Evolutionary conservation across 1,284 basidiomycete species (phyloP).

Genomic region (Puccinia triticina): DNA sequence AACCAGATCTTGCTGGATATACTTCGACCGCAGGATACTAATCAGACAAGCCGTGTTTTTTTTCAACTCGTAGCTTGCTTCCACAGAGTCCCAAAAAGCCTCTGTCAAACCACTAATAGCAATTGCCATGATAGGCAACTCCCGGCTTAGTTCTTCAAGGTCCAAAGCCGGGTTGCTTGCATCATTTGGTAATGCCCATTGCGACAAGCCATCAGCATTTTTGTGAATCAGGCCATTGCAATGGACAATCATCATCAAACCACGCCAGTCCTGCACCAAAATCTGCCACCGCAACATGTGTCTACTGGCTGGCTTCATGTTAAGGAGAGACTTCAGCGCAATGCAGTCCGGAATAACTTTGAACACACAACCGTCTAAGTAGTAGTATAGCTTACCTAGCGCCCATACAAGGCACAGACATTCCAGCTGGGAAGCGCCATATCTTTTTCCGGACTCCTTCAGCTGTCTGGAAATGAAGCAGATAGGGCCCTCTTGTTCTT

Average conservation of each 20-base stretch:
- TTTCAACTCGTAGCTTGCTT: background rate
- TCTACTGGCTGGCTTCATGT: conserved; percentile 12
- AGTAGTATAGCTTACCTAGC: background rate
- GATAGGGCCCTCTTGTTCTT: background rate
- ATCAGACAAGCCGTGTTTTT: background rate
- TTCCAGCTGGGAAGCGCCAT: conserved; percentile 8
- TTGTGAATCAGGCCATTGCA: background rate
- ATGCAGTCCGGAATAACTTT: conserved; percentile 16
- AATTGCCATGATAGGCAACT: background rate
- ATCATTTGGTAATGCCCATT: background rate
- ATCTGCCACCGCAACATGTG: conserved; percentile 30
- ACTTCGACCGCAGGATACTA: background rate
- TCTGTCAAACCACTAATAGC: background rate
- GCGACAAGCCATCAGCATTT: conserved; percentile 11
- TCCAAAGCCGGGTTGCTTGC: background rate
- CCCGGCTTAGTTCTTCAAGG: background rate
- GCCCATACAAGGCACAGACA: conserved; percentile 15
- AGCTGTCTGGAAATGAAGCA: conserved; percentile 6
- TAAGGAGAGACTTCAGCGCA: background rate
- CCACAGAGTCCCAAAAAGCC: background rate
- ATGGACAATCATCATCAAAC: conserved; percentile 8
- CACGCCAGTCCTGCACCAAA: background rate
- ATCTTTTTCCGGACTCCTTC: background rate
- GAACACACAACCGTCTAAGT: background rate
- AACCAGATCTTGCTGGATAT: background rate